Base-by-base conservation (phyloP, 139 green algal genomes). In the Chlamydomonas applanata region DNA sequence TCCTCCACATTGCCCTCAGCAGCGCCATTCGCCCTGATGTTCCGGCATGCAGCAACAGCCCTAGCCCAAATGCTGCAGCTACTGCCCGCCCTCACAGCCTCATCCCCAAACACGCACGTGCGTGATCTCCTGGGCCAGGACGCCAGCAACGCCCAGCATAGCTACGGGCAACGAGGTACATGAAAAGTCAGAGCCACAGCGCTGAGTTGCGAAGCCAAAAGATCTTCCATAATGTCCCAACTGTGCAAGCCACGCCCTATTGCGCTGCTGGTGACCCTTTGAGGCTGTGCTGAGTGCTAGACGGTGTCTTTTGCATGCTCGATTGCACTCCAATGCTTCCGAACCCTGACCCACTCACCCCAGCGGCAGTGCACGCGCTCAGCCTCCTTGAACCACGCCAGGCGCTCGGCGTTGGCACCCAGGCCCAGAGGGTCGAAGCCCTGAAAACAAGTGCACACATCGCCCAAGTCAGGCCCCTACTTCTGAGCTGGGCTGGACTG, bases 81-180 rank as follows among this genome's bases (percentile, higher is more conserved):
- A 49, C 40, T 49, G 40, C 40, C n/a, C n/a, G n/a, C n/a, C n/a
- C 11, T 49, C 40, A 49, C 40, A 19, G 7, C 40, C 40, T 49
- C 7, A 49, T 19, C 11, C 11, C 40, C 40, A 49, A 49, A 7
- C 7, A 49, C 40, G 40, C 40, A 49, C 40, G 46, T 78, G 63
- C 34, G 83, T 75, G 20, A 91, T 71, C 75, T 93, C 84, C 87
- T 94, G 92, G 20, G 76, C 86, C 24, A 98, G 79, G 77, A 97
- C 93, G 57, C 93, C 93, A 7, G 93, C 93, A 34, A 94, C 90
- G 33, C 81, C 93, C 11, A 95, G 80, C 93, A 98, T 98, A 34
- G 93, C 59, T 66, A 25, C 59, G 14, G 3, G n/a, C 40, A 49
- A 49, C 40, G 11, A 49, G n/a, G 11, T 49, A 11, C 40, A 49